phyloP scores from a whole-genome alignment of 1,139 yeast species.

The Barnettozyma hawaiiensis region DNA sequence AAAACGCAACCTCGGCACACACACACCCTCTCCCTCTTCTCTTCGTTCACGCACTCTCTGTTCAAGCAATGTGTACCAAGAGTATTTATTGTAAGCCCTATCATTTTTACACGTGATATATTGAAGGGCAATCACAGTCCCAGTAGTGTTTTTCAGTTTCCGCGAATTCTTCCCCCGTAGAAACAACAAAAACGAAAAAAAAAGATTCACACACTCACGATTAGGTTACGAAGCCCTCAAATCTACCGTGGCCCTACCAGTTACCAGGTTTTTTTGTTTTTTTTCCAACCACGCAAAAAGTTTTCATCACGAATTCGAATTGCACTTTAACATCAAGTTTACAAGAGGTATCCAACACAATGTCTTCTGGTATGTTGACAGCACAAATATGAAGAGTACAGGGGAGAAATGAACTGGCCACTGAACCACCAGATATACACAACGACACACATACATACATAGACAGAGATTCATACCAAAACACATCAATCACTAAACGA shows the following conservation, averaged over 20 bases:
- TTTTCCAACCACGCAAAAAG: conserved; percentile 18
- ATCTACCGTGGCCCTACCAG: conserved; percentile 5
- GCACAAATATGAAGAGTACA: not conserved
- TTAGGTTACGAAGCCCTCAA: conserved; percentile 8
- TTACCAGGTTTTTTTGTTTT: conserved; percentile 8
- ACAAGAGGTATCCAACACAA: conserved; percentile 12
- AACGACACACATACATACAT: no score
- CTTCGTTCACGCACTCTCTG: no score
- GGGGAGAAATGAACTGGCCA: not conserved
- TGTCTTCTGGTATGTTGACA: conserved; percentile 22
- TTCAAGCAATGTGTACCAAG: no score
- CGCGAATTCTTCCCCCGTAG: not conserved
- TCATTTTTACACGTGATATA: conserved; percentile 7
- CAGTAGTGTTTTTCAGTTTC: not conserved
- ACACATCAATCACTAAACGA: no score
- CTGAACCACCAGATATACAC: not conserved
- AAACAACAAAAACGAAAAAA: no score
- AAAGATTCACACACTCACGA: no score
- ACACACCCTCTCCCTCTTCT: no score
- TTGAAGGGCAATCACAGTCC: conserved; percentile 7
- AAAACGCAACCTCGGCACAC: no score
- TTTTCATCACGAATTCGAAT: conserved; percentile 11
- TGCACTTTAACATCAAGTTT: conserved; percentile 6
- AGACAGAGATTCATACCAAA: no score
- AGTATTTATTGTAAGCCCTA: no score